These are phyloP conservation scores for Medicago ruthenica DNA, from an alignment of 306 rosid genomes.

Conservation along the genomic window DNA sequence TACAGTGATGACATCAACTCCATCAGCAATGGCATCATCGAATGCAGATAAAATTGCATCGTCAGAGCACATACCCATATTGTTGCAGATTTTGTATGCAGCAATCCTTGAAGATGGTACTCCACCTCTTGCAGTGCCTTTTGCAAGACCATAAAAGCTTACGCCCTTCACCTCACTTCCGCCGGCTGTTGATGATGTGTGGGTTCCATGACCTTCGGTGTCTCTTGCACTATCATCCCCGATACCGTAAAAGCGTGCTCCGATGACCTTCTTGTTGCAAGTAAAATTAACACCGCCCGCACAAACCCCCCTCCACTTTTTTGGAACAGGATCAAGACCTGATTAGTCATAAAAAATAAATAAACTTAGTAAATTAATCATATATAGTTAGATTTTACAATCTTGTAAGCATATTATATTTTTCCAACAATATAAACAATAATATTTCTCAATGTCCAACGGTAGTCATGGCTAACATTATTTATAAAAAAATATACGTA, in stretches of 20 bases:
- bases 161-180: background rate
- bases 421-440: background rate
- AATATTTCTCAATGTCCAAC: background rate
- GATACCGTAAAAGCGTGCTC: background rate
- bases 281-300: slow-evolving; percentile 30
- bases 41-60: background rate
- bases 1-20: background rate
- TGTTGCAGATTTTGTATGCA: background rate
- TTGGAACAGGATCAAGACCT: slow-evolving; percentile 32
- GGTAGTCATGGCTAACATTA: background rate
- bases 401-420: too few species aligned
- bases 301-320: slow-evolving; percentile 44
- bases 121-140: slow-evolving; percentile 4
- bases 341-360: background rate
- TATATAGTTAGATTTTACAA: background rate
- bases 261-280: slow-evolving; percentile 47
- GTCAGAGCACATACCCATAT: background rate
- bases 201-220: slow-evolving; percentile 30
- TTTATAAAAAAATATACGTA: too few species aligned
- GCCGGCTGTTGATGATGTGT: background rate
- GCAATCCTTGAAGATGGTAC: slow-evolving; percentile 2
- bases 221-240: slow-evolving; percentile 3
- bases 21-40: slow-evolving; percentile 4
- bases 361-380: background rate
- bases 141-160: background rate